These are phyloP conservation scores for Emydomyces testavorans DNA, from an alignment of 2,329 filamentous ascomycete genomes.

Conservation along the genomic window DNA sequence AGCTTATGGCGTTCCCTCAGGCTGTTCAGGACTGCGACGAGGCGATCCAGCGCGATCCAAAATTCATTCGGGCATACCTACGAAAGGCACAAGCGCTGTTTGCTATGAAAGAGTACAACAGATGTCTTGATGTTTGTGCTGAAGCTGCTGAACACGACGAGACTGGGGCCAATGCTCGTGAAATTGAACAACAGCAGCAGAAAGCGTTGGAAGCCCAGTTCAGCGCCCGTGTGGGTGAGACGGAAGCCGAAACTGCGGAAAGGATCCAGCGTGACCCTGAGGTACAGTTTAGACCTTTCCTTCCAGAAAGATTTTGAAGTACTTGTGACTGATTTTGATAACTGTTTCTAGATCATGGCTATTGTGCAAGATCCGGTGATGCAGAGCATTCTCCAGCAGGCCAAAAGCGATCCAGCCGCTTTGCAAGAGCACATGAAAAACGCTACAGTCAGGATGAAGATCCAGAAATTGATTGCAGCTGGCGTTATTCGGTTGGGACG, in stretches of 20 bases:
- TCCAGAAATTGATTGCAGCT: conserved; percentile 87
- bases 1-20: conserved; percentile 88
- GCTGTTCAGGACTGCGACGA: conserved; percentile 85
- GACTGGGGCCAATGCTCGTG: conserved; percentile 68
- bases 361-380: conserved; percentile 95
- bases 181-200: conserved; percentile 89
- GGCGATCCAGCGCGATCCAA: conserved; percentile 80
- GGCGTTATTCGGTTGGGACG: conserved; percentile 75
- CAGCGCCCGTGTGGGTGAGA: conserved; percentile 80
- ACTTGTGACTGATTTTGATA: conserved; percentile 19
- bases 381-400: conserved; percentile 94
- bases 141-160: conserved; percentile 69
- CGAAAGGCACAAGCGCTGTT: conserved; percentile 92
- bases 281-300: conserved; percentile 41
- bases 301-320: background rate
- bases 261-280: conserved; percentile 83
- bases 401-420: conserved; percentile 81
- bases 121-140: conserved; percentile 77
- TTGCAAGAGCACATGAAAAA: conserved; percentile 98
- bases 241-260: conserved; percentile 88
- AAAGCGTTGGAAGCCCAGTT: conserved; percentile 90
- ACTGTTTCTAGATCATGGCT: conserved; percentile 55
- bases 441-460: conserved; percentile 68
- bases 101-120: conserved; percentile 96
- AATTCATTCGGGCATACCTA: conserved; percentile 92